Conservation (phyloP, 176 grass and related monocot species). For the Olyra latifolia region DNA sequence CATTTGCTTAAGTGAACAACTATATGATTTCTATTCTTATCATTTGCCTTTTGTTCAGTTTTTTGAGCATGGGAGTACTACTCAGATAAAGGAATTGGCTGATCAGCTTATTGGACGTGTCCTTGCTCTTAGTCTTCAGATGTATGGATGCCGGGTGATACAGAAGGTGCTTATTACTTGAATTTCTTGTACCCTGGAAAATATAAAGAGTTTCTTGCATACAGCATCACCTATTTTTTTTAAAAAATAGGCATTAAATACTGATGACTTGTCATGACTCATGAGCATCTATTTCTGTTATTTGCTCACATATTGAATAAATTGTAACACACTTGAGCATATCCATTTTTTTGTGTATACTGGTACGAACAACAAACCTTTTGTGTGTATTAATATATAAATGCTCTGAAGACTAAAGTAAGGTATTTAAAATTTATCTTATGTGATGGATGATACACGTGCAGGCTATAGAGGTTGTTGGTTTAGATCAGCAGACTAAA, state of each 20-base stretch:
- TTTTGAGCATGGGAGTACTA: constrained; percentile 87
- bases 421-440: not conserved
- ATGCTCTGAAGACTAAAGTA: not conserved
- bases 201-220: not conserved
- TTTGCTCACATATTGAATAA: not conserved
- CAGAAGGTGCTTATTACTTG: constrained; percentile 60
- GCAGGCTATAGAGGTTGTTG: constrained; percentile 86
- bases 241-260: not conserved
- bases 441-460: constrained; percentile 19
- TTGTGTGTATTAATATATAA: not conserved
- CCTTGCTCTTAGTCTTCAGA: constrained; percentile 86
- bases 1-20: not conserved
- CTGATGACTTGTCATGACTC: not conserved
- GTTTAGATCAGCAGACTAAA: constrained; percentile 71
- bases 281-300: not conserved
- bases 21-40: not conserved
- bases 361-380: not conserved
- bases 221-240: not conserved
- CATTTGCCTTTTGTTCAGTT: constrained; percentile 49
- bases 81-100: constrained; percentile 75
- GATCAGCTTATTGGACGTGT: constrained; percentile 68
- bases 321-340: not conserved
- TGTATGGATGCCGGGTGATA: constrained; percentile 94
- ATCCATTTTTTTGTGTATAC: not conserved
- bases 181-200: not conserved